These are phyloP conservation scores for Madurella fahalii DNA, from an alignment of 2,329 filamentous ascomycete genomes.

Conservation along the genomic window DNA sequence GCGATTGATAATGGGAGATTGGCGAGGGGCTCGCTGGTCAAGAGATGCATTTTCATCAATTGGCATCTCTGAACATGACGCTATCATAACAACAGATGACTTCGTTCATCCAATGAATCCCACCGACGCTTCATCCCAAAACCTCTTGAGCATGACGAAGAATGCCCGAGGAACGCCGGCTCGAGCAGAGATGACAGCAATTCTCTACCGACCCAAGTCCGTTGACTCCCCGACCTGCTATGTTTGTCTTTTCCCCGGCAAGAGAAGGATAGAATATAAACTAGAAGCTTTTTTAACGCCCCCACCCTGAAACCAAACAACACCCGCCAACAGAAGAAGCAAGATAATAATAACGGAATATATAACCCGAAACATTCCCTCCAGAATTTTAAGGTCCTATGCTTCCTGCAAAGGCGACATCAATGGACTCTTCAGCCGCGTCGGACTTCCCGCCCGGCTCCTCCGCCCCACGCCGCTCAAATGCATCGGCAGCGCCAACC, in stretches of 20 bases:
- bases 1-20: background rate
- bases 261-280: slow-evolving; percentile 6
- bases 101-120: background rate
- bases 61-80: slow-evolving; percentile 4
- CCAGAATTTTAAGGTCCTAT: slow-evolving; percentile 12
- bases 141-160: background rate
- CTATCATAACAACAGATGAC: slow-evolving; percentile 9
- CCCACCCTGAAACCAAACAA: background rate
- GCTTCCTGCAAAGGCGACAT: slow-evolving; percentile 46
- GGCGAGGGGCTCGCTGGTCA: background rate
- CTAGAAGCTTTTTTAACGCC: slow-evolving; percentile 3
- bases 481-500: slow-evolving; percentile 53
- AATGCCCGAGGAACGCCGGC: background rate
- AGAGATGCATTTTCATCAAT: slow-evolving; percentile 1
- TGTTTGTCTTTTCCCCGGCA: slow-evolving; percentile 3
- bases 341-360: slow-evolving; percentile 1
- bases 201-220: background rate
- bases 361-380: background rate
- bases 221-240: background rate
- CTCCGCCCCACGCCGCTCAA: slow-evolving; percentile 53
- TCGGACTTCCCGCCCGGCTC: slow-evolving; percentile 55
- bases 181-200: slow-evolving; percentile 5
- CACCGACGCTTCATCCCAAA: background rate
- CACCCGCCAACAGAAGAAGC: slow-evolving; percentile 7
- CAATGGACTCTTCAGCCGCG: slow-evolving; percentile 55